A percentile compares a stretch with the other conserved stretches of the same genome.
phyloP scores from a whole-genome alignment of 352 stramenopile species.

The Phytophthora uliginosa region DNA sequence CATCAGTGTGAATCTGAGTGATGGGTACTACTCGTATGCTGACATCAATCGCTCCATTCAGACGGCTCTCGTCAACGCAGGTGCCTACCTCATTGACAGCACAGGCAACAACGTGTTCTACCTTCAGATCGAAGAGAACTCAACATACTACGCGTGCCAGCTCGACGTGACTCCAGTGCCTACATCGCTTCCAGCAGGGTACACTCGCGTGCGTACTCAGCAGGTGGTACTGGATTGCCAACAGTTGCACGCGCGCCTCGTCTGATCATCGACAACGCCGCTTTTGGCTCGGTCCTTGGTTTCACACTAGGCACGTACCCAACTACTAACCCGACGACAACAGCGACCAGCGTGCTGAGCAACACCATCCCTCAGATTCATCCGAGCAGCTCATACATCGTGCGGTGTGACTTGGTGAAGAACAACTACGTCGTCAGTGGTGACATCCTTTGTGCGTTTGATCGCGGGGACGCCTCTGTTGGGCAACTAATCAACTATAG shows the following conservation, averaged over 20 bases:
- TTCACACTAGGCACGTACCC: conserved; percentile 6
- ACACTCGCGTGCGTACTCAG: conserved; percentile 27
- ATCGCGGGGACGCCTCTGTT: neutral
- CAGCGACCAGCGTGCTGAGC: neutral
- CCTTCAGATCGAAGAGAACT: conserved; percentile 28
- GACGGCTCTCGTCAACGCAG: conserved; percentile 15
- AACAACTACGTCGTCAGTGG: neutral
- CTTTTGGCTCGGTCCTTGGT: conserved; percentile 1
- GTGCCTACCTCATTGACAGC: conserved; percentile 35
- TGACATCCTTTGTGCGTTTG: conserved; percentile 8
- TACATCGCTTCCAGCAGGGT: conserved; percentile 13
- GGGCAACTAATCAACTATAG: conserved; percentile 4
- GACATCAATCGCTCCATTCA: conserved; percentile 36
- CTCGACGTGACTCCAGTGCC: conserved; percentile 20
- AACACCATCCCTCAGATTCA: conserved; percentile 13
- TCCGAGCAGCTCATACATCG: conserved; percentile 4
- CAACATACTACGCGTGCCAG: conserved; percentile 30
- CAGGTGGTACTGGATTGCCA: conserved; percentile 24
- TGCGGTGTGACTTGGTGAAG: conserved; percentile 14
- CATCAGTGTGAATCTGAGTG: conserved; percentile 11
- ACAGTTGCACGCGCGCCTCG: neutral
- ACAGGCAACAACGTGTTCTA: conserved; percentile 28
- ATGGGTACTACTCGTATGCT: conserved; percentile 27
- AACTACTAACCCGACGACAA: neutral
- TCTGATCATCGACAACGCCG: conserved; percentile 9